phyloP scores from a whole-genome alignment of 495 filamentous ascomycete species.

The Gamarada debralockiae region DNA sequence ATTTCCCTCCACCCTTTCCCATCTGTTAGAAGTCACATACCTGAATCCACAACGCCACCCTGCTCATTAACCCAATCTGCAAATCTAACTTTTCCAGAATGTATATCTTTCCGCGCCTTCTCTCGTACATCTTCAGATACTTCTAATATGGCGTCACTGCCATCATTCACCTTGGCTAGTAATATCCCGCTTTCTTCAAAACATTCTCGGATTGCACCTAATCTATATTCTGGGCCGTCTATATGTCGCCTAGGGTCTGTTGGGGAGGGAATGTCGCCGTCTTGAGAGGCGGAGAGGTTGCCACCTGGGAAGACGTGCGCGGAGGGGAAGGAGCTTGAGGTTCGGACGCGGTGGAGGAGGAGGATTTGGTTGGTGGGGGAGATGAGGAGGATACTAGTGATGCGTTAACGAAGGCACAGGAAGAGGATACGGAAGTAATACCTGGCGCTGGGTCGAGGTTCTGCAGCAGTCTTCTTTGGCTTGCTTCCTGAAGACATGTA shows the following conservation, averaged over 20 bases:
- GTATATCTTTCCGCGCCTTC: slow-evolving; percentile 62
- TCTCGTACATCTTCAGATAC: slow-evolving; percentile 58
- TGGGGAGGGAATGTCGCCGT: slow-evolving; percentile 53
- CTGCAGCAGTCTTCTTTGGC: slow-evolving; percentile 12
- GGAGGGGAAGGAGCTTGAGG: slow-evolving; percentile 78
- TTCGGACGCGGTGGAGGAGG: slow-evolving; percentile 79
- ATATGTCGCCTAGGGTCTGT: slow-evolving; percentile 50
- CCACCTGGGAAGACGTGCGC: slow-evolving; percentile 98
- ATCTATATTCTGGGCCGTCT: slow-evolving; percentile 65
- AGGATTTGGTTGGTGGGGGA: slow-evolving; percentile 85
- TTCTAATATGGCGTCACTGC: slow-evolving; percentile 40
- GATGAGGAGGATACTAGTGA: slow-evolving; percentile 70
- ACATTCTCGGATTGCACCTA: slow-evolving; percentile 82
- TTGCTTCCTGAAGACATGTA: slow-evolving; percentile 21
- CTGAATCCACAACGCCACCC: slow-evolving; percentile 62
- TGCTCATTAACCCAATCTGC: slow-evolving; percentile 58
- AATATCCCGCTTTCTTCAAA: slow-evolving; percentile 95
- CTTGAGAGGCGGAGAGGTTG: slow-evolving; percentile 67
- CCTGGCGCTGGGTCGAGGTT: slow-evolving; percentile 36
- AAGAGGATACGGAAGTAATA: slow-evolving; percentile 7
- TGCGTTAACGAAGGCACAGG: not conserved
- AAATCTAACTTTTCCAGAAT: slow-evolving; percentile 56
- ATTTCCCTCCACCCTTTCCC: not conserved
- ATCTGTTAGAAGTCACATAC: slow-evolving; percentile 32
- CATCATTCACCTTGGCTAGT: slow-evolving; percentile 54